phyloP scores from a whole-genome alignment of 352 stramenopile genomes.

The Phytopythium cucurbitacearum region DNA sequence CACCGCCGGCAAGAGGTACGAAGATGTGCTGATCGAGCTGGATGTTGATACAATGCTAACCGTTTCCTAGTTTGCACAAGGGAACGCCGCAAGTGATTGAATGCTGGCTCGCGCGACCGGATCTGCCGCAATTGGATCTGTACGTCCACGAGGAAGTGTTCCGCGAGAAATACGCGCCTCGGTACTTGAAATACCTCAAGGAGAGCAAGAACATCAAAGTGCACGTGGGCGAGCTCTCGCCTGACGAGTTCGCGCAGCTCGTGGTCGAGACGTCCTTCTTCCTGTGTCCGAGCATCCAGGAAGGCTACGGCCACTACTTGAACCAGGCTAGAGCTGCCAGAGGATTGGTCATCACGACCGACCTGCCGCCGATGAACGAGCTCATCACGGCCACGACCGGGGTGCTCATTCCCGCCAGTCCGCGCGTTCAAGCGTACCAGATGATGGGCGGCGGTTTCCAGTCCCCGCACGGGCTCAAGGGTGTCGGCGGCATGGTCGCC shows the following conservation, averaged over 20 bases:
- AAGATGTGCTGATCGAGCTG: slow-evolving; percentile 15
- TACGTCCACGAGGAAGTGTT: slow-evolving; percentile 32
- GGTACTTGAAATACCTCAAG: slow-evolving; percentile 17
- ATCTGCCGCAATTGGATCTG: slow-evolving; percentile 31
- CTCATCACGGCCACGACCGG: slow-evolving; percentile 39
- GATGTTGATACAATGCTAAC: not conserved
- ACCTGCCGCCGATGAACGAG: slow-evolving; percentile 56
- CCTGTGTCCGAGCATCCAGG: slow-evolving; percentile 44
- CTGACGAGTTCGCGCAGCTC: slow-evolving; percentile 31
- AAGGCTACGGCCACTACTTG: slow-evolving; percentile 65
- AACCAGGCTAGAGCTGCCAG: slow-evolving; percentile 50
- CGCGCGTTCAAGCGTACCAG: slow-evolving; percentile 17
- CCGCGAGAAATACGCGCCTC: slow-evolving; percentile 16
- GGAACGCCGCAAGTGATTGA: slow-evolving; percentile 35
- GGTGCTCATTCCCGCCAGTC: slow-evolving; percentile 25
- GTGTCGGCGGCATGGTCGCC: slow-evolving; percentile 37
- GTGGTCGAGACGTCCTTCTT: slow-evolving; percentile 37
- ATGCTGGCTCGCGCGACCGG: slow-evolving; percentile 25
- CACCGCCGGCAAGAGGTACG: slow-evolving; percentile 28
- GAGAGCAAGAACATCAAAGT: slow-evolving; percentile 25
- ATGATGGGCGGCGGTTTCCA: slow-evolving; percentile 31
- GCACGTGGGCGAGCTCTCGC: slow-evolving; percentile 25
- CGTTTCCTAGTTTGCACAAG: slow-evolving; percentile 16
- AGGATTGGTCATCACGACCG: slow-evolving; percentile 45
- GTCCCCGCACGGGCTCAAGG: slow-evolving; percentile 20